phyloP scores from a whole-genome alignment of 768 basidiomycete genomes.

The Lactifluus echinatus region DNA sequence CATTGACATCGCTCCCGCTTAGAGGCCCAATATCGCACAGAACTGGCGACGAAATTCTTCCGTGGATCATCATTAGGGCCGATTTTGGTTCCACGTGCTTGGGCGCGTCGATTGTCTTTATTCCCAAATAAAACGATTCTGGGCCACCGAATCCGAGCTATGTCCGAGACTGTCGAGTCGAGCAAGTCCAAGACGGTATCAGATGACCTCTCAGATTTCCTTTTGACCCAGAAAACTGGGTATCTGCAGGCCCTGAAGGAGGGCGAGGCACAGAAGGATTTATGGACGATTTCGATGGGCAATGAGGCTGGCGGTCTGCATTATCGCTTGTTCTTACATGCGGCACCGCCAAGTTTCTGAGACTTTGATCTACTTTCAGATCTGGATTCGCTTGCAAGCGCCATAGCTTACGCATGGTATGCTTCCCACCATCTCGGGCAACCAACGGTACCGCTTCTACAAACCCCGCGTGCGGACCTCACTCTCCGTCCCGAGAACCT shows the following conservation, averaged over 20 bases:
- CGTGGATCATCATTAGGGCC: constrained; percentile 1
- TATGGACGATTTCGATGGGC: constrained; percentile 85
- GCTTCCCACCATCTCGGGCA: constrained; percentile 36
- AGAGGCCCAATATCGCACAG: not conserved
- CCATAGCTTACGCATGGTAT: constrained; percentile 79
- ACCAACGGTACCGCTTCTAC: constrained; percentile 62
- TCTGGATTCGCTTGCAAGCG: constrained; percentile 81
- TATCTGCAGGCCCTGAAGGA: constrained; percentile 13
- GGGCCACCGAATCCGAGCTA: not conserved
- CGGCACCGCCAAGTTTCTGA: not conserved
- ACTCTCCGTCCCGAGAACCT: constrained; percentile 81
- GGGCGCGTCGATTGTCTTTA: not conserved
- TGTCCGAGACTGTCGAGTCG: not conserved
- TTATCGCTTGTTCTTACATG: not conserved
- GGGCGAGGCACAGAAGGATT: constrained; percentile 21
- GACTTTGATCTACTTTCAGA: constrained; percentile 40
- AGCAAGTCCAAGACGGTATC: not conserved
- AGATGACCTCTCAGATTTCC: constrained; percentile 8
- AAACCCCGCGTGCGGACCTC: constrained; percentile 60
- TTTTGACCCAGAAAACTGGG: constrained; percentile 14
- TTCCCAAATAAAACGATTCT: not conserved
- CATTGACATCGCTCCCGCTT: not conserved
- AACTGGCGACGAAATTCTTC: not conserved
- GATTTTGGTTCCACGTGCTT: not conserved
- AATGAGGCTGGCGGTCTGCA: constrained; percentile 90